phyloP scores from a whole-genome alignment of 352 stramenopile species.

The Phytophthora boehmeriae region DNA sequence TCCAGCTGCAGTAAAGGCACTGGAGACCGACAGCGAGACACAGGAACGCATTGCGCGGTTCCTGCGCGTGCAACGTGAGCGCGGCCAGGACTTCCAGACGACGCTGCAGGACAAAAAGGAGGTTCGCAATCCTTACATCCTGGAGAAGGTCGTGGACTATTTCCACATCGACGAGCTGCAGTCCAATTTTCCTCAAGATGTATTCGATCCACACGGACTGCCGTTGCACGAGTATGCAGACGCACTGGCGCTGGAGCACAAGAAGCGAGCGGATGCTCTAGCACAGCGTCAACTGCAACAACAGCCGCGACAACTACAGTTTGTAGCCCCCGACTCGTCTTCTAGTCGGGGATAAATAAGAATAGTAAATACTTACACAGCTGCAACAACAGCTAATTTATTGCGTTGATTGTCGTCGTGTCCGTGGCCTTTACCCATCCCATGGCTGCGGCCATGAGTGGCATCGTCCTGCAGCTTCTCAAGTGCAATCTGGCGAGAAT shows the following conservation, averaged over 20 bases:
- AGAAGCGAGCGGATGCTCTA: constrained; percentile 50
- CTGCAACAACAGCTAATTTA: constrained; percentile 13
- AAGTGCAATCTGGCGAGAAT: constrained; percentile 9
- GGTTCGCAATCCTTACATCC: constrained; percentile 87
- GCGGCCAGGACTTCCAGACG: constrained; percentile 62
- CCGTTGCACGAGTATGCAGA: constrained; percentile 78
- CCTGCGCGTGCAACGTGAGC: constrained; percentile 45
- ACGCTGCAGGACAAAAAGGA: constrained; percentile 84
- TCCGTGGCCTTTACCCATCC: constrained; percentile 46
- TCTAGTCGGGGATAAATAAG: constrained; percentile 21
- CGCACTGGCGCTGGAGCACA: constrained; percentile 67
- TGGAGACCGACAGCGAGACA: constrained; percentile 27
- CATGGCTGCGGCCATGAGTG: constrained; percentile 43
- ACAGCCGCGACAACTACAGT: constrained; percentile 33
- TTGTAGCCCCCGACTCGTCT: constrained; percentile 16
- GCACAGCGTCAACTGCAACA: constrained; percentile 41
- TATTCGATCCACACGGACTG: constrained; percentile 76
- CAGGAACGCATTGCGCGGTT: constrained; percentile 77
- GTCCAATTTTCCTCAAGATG: constrained; percentile 62
- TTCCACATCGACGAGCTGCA: constrained; percentile 86
- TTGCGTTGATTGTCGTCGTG: constrained; percentile 17
- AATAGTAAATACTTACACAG: constrained; percentile 18
- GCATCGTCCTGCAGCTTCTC: constrained; percentile 36
- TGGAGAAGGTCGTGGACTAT: constrained; percentile 87
- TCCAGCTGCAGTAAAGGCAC: constrained; percentile 34